phyloP scores from a whole-genome alignment of 2,329 filamentous ascomycete genomes.

The Curvularia eragrostidis region DNA sequence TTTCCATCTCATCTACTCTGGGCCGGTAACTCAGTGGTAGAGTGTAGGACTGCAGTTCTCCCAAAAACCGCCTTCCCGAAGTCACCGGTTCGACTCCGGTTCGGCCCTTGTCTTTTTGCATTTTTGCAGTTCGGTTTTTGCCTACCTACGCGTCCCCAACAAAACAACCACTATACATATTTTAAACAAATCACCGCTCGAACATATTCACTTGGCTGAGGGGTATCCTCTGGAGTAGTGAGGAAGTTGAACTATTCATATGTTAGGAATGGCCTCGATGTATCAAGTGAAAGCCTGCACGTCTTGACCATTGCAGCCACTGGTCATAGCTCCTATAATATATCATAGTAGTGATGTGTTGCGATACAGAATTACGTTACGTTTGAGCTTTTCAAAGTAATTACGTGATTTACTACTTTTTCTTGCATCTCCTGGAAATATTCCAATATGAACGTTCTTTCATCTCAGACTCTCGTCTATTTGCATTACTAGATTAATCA shows the following conservation, averaged over 20 bases:
- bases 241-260: neutral
- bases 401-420: no score
- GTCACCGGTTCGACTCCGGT: slow-evolving; percentile 21
- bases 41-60: slow-evolving; percentile 19
- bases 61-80: slow-evolving; percentile 8
- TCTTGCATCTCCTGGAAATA: no score
- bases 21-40: slow-evolving; percentile 21
- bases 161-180: neutral
- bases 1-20: neutral
- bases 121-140: neutral
- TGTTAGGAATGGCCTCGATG: neutral
- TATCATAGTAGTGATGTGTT: neutral
- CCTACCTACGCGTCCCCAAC: neutral
- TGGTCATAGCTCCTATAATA: neutral
- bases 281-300: no score
- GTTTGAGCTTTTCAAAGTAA: no score
- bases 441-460: no score
- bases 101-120: slow-evolving; percentile 11
- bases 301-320: neutral
- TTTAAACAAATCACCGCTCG: neutral
- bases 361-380: no score
- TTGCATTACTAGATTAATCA: no score
- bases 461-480: no score
- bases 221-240: no score
- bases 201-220: neutral